A percentile compares a stretch with the other conserved stretches of the same genome.
phyloP scores from a whole-genome alignment of 345 rosid species.

The Zanthoxylum bungeanum region DNA sequence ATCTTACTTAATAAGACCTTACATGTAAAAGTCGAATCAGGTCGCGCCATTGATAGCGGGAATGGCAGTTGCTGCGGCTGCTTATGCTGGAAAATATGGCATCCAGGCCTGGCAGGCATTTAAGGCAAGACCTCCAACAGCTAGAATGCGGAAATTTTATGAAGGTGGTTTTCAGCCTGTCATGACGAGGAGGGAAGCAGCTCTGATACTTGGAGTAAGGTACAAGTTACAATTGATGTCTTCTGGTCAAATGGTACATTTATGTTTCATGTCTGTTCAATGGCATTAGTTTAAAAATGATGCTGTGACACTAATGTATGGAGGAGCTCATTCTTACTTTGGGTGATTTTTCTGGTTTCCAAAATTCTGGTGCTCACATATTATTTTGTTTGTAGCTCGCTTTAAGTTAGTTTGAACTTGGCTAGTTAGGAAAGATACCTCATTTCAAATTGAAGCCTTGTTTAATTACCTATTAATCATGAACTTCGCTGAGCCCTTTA shows the following conservation, averaged over 20 bases:
- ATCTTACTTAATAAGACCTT: background rate
- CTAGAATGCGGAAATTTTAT: conserved; percentile 56
- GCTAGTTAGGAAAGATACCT: background rate
- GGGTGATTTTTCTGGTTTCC: background rate
- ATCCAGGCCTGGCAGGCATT: conserved; percentile 89
- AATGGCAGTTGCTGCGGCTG: conserved; percentile 78
- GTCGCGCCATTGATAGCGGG: conserved; percentile 75
- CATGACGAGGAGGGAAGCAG: conserved; percentile 85
- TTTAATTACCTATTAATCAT: background rate
- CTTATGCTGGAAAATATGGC: conserved; percentile 73
- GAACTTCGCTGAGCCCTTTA: background rate
- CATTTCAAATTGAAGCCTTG: background rate
- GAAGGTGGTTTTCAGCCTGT: conserved; percentile 80
- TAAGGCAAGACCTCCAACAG: conserved; percentile 63
- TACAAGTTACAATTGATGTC: conserved; percentile 41
- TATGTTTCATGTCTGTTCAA: background rate
- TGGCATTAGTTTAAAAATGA: background rate
- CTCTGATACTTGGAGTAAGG: conserved; percentile 88
- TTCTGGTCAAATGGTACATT: background rate
- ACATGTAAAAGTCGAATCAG: conserved; percentile 23
- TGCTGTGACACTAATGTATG: background rate
- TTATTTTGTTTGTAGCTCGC: background rate
- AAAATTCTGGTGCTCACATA: background rate
- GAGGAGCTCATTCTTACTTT: background rate
- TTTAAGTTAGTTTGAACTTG: background rate